These are phyloP conservation scores for Boletales sp. DNA, from an alignment of 768 basidiomycete species.

Conservation along the genomic window DNA sequence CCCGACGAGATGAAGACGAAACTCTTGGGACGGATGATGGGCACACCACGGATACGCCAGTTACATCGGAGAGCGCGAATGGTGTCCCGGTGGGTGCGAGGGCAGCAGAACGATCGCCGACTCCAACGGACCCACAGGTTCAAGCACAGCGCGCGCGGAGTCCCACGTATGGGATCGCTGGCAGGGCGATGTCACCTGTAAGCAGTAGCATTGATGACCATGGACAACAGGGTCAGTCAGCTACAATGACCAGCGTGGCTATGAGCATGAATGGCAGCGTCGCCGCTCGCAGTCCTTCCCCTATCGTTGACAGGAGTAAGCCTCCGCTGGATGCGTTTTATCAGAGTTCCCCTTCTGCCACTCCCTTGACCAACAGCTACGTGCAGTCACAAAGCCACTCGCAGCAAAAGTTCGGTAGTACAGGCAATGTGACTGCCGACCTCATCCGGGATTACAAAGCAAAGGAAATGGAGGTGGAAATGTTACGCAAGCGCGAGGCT, in stretches of 20 bases:
- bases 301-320: constrained; percentile 49
- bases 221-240: constrained; percentile 26
- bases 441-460: constrained; percentile 74
- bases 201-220: constrained; percentile 25
- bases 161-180: constrained; percentile 42
- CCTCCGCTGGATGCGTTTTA: constrained; percentile 65
- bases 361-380: constrained; percentile 50
- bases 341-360: constrained; percentile 34
- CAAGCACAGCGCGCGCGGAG: constrained; percentile 49
- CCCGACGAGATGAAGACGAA: constrained; percentile 41
- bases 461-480: constrained; percentile 79
- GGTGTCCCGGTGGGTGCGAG: constrained; percentile 29
- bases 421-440: constrained; percentile 71
- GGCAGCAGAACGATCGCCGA: constrained; percentile 46
- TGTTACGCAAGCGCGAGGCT: constrained; percentile 66
- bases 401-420: constrained; percentile 44
- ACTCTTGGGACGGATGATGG: constrained; percentile 47
- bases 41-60: constrained; percentile 43
- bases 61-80: constrained; percentile 36
- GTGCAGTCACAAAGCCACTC: constrained; percentile 38
- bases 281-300: constrained; percentile 54
- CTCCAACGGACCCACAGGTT: constrained; percentile 45
- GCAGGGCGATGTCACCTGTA: constrained; percentile 61
- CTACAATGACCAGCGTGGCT: constrained; percentile 53
- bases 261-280: constrained; percentile 48